Conservation (phyloP, 768 basidiomycete species). For the Macrolepiota dolichaula region DNA sequence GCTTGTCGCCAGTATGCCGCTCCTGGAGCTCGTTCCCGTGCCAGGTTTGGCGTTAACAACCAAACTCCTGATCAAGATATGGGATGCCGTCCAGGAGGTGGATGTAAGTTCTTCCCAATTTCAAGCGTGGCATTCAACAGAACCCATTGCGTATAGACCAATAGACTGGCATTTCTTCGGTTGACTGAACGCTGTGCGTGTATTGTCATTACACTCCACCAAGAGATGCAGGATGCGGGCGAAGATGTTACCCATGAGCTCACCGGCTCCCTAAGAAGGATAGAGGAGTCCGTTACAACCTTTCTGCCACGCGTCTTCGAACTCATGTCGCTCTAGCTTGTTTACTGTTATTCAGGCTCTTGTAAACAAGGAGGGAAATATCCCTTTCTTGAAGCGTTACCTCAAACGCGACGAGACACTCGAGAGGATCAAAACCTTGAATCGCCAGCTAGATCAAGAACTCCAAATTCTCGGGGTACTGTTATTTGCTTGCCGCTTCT, state of each 20-base stretch:
- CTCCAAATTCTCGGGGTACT: constrained; percentile 54
- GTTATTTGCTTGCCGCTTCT: not conserved
- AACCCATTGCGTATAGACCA: constrained; percentile 41
- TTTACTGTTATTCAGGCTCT: constrained; percentile 45
- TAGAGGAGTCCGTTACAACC: constrained; percentile 37
- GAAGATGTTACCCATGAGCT: constrained; percentile 47
- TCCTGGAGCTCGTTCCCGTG: constrained; percentile 50
- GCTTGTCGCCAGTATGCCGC: constrained; percentile 36
- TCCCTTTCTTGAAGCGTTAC: constrained; percentile 78
- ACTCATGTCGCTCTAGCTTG: constrained; percentile 23
- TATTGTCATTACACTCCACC: constrained; percentile 58
- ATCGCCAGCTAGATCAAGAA: constrained; percentile 53
- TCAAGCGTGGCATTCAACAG: not conserved
- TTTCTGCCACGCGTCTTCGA: not conserved
- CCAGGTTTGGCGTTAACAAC: constrained; percentile 53
- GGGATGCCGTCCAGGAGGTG: constrained; percentile 58
- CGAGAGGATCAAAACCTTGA: constrained; percentile 47
- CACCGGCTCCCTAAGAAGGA: constrained; percentile 41
- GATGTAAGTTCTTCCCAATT: constrained; percentile 43
- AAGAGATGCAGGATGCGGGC: constrained; percentile 61
- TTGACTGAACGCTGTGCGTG: constrained; percentile 73
- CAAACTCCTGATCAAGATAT: constrained; percentile 52
- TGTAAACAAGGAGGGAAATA: constrained; percentile 53
- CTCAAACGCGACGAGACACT: constrained; percentile 70
- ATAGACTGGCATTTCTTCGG: constrained; percentile 64